phyloP scores from a whole-genome alignment of 306 rosid species.

The Boehmeria nivea region DNA sequence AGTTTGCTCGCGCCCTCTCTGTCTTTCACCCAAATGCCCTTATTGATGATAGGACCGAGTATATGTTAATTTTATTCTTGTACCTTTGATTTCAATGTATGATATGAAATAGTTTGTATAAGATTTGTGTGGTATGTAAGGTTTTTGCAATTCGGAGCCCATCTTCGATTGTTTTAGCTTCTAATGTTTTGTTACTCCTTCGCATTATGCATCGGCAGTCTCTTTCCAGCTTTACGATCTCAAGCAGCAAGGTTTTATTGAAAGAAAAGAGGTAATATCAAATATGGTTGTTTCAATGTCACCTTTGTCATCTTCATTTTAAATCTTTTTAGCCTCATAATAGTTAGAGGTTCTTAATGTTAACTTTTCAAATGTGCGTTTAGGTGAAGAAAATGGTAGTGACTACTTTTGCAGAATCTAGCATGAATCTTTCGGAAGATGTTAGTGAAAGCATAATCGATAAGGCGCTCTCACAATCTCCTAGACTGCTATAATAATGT shows the following conservation, averaged over 20 bases:
- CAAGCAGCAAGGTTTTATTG: slow-evolving; percentile 96
- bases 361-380: slow-evolving; percentile 3
- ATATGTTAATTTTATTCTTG: slow-evolving; percentile 33
- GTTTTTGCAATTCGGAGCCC: too few relatives aligned
- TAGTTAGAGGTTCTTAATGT: slow-evolving; percentile 9
- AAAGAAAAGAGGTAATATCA: slow-evolving; percentile 92
- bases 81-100: not conserved
- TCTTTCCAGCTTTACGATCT: slow-evolving; percentile 96
- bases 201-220: slow-evolving; percentile 48
- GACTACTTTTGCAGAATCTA: slow-evolving; percentile 97
- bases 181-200: not conserved
- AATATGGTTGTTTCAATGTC: slow-evolving; percentile 2
- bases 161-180: too few relatives aligned
- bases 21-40: slow-evolving; percentile 99
- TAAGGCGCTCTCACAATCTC: slow-evolving; percentile 50
- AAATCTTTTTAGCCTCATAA: not conserved
- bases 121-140: too few relatives aligned
- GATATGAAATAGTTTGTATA: too few relatives aligned
- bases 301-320: too few relatives aligned
- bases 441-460: slow-evolving; percentile 96
- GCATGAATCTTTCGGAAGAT: slow-evolving; percentile 96
- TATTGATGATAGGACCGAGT: slow-evolving; percentile 82
- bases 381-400: slow-evolving; percentile 99
- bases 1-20: slow-evolving; percentile 94
- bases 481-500: not conserved